phyloP scores from a whole-genome alignment of 2,329 filamentous ascomycete genomes.

The Colletotrichum sp. region DNA sequence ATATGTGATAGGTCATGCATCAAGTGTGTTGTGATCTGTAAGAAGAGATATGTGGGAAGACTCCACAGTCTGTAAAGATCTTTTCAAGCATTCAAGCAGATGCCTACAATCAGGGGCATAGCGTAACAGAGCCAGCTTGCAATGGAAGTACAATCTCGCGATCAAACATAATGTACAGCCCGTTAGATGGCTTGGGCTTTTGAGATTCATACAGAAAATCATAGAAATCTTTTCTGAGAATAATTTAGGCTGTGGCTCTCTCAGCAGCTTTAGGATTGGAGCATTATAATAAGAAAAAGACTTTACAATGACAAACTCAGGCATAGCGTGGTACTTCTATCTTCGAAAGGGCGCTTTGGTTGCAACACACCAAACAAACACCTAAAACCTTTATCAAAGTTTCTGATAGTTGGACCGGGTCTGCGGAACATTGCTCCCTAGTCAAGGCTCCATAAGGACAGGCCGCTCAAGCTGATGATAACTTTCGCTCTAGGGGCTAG shows the following conservation, averaged over 20 bases:
- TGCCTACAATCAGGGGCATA: not conserved
- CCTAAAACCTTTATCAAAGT: not conserved
- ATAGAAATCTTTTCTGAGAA: not conserved
- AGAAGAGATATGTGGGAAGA: too few relatives aligned
- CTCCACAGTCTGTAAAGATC: too few relatives aligned
- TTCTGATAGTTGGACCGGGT: not conserved
- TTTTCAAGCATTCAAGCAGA: not conserved
- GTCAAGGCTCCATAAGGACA: not conserved
- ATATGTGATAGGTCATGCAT: not conserved
- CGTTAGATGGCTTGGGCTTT: not conserved
- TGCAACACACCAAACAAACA: not conserved
- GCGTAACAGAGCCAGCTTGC: not conserved
- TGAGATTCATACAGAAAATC: not conserved
- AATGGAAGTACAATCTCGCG: rapidly evolving
- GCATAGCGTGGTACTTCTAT: not conserved
- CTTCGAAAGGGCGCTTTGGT: too few relatives aligned
- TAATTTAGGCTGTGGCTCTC: not conserved
- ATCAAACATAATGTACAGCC: not conserved
- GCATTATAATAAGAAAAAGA: not conserved
- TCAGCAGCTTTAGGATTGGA: not conserved
- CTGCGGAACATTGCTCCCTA: not conserved
- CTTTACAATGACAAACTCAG: not conserved
- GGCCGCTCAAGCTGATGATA: not conserved
- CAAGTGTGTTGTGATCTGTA: not conserved
- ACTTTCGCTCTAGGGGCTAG: not conserved